Evolutionary conservation across 2,329 filamentous ascomycete genomes (phyloP).

Genomic region (Aspergillus felis): DNA sequence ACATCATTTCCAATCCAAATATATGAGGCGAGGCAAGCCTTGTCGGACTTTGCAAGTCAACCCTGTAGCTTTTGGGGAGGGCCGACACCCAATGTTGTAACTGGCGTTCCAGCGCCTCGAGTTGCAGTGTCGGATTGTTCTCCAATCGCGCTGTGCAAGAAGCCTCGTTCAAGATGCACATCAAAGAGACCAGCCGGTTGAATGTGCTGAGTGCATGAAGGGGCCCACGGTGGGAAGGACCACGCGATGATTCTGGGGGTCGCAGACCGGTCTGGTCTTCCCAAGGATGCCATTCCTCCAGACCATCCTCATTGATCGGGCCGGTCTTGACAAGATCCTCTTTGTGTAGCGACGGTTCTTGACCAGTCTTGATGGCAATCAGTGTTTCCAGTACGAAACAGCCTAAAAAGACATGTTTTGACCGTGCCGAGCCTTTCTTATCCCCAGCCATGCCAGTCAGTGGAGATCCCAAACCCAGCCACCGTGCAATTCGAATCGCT

Average conservation of each 20-base stretch:
- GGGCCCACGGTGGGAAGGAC: conserved; percentile 34
- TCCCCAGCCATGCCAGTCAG: conserved; percentile 35
- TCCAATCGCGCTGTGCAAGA: conserved; percentile 24
- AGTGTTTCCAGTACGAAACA: conserved; percentile 54
- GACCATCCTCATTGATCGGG: conserved; percentile 58
- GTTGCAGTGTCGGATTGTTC: conserved; percentile 19
- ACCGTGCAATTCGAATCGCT: conserved; percentile 52
- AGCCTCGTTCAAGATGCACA: conserved; percentile 31
- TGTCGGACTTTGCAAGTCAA: conserved; percentile 23
- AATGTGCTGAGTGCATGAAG: conserved; percentile 51
- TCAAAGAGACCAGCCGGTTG: conserved; percentile 46
- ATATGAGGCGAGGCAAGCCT: conserved; percentile 29
- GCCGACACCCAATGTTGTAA: conserved; percentile 30
- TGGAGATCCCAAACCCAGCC: conserved; percentile 28
- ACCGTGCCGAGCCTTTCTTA: conserved; percentile 32
- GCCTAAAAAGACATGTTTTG: conserved; percentile 47
- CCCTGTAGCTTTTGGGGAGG: conserved; percentile 28
- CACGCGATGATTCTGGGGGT: conserved; percentile 20
- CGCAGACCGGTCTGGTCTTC: conserved; percentile 44
- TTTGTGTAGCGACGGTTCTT: conserved; percentile 46
- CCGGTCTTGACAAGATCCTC: conserved; percentile 48
- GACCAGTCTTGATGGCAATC: conserved; percentile 45
- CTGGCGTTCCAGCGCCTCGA: conserved; percentile 29
- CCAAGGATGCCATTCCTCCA: conserved; percentile 75
- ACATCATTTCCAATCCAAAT: conserved; percentile 33